Evolutionary conservation across 306 rosid genomes (phyloP).

Genomic region (Dalbergia cochinchinensis): DNA sequence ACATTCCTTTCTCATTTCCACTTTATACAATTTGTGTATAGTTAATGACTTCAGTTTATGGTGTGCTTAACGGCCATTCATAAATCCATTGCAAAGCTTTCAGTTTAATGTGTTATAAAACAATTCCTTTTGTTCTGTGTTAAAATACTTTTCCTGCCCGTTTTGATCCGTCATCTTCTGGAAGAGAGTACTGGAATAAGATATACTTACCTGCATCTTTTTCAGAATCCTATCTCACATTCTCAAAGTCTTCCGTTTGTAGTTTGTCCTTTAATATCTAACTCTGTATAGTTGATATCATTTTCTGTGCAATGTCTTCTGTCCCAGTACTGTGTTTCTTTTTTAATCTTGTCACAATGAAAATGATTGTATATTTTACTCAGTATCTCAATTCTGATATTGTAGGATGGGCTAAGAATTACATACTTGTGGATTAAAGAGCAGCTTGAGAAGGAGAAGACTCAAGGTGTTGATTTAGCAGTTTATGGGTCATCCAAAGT

Average conservation of each 20-base stretch:
- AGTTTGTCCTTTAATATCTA: background rate
- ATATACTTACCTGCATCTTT: background rate
- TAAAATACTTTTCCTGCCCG: background rate
- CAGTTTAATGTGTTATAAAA: background rate
- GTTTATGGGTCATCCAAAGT: constrained; percentile 92
- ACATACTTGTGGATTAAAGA: constrained; percentile 98
- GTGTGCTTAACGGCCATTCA: background rate
- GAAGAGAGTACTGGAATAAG: constrained; percentile 20
- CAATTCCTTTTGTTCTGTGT: constrained; percentile 12
- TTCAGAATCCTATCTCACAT: background rate
- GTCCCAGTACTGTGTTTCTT: background rate
- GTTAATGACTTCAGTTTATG: background rate
- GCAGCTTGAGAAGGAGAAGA: constrained; percentile 96
- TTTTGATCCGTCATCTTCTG: background rate
- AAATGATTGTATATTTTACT: constrained; percentile 4
- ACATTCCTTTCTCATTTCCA: constrained; percentile 3
- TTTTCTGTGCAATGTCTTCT: constrained; percentile 3
- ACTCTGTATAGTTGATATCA: constrained; percentile 9
- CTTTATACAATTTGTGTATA: constrained; percentile 1
- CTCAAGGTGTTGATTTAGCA: constrained; percentile 72
- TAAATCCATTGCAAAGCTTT: background rate
- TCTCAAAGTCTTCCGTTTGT: background rate
- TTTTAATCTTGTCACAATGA: background rate
- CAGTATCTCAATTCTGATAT: constrained; percentile 28
- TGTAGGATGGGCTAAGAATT: constrained; percentile 91